phyloP scores from a whole-genome alignment of 225 moss, liverwort and hornwort species.

The Antitrichia curtipendula region DNA sequence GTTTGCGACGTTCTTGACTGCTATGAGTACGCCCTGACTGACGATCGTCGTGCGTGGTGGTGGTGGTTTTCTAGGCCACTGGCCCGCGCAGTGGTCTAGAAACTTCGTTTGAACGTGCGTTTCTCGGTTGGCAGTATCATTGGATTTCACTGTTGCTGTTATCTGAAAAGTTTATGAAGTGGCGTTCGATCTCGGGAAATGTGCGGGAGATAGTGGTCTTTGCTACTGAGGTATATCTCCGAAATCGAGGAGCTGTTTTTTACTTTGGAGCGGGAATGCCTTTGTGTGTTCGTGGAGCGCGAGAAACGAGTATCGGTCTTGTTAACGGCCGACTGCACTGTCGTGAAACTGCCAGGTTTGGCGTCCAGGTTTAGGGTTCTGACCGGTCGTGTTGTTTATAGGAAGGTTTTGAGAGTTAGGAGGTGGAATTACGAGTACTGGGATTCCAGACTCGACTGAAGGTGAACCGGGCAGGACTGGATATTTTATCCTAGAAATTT shows the following conservation, averaged over 20 bases:
- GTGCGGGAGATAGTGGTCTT: conserved; percentile 14
- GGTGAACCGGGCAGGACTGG: background rate
- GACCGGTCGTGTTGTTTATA: background rate
- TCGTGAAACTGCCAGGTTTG: too few relatives aligned
- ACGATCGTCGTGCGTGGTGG: background rate
- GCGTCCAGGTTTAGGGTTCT: background rate
- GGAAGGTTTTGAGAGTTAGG: background rate
- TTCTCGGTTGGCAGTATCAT: background rate
- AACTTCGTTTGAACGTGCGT: background rate
- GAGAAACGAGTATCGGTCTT: background rate
- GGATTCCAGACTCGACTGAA: background rate
- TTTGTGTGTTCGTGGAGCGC: background rate
- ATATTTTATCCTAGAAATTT: background rate
- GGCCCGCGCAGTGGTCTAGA: background rate
- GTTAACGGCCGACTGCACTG: too few relatives aligned
- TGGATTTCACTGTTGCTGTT: background rate
- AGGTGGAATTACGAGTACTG: background rate
- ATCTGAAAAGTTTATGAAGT: background rate
- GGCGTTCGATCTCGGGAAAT: background rate
- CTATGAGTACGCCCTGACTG: background rate
- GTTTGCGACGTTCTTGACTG: background rate
- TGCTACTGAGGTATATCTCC: conserved; percentile 10
- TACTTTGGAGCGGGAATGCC: background rate
- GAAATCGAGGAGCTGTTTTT: background rate
- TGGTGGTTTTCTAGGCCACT: background rate